Evolutionary conservation across 2,329 filamentous ascomycete species (phyloP), one percentile per base, ranked within the genome.

Genomic region (Cryoendolithus antarcticus): DNA sequence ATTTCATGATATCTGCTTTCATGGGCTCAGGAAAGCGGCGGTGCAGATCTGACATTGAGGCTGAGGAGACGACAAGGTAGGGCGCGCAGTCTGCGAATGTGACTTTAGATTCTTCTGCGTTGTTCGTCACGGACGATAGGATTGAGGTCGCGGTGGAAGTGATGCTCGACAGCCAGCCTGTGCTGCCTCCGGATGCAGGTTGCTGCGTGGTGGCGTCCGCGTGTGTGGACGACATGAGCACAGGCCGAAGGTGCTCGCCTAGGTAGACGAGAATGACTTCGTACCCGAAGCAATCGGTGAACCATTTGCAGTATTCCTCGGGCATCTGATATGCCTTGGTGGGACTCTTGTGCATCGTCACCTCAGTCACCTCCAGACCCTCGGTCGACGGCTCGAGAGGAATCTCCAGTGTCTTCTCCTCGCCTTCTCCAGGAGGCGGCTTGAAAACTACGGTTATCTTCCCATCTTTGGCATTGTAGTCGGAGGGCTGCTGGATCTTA

Each of bases 41-140:
- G 29, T 72, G 75, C 34, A 91, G 72, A 48, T 83, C 70, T 12
- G 67, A 61, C n/a, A 88, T 69, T 1, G 82, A 91, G 2, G 75
- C 71, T 44, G 77, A 69, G 1, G 78, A 83, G 4, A 80, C 70
- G 15, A 94, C 60, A 9, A 94, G 71, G 55, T 82, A 82, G 1
- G 84, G 80, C 1, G 83, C 82, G 46, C 74, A 74, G 58, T 91
- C 84, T 30, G 77, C 74, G 60, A 89, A 91, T 2, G 73, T 75
- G 32, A 89, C 69, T 15, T 43, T 19, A 19, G 15, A 19, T 19
- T 19, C 15, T 19, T 19, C 15, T 19, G 15, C 27, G 34, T 38
- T 12, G 35, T 43, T 9, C 12, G 32, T 9, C 37, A 19, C 30
- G 10, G 37, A 19, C 15, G 15, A 19, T 45, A 47, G 41, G 48